Percentiles rank a stretch among this genome's conserved stretches.
Evolutionary conservation across 768 basidiomycete species (phyloP).

Genomic region (Suillus variegatus): DNA sequence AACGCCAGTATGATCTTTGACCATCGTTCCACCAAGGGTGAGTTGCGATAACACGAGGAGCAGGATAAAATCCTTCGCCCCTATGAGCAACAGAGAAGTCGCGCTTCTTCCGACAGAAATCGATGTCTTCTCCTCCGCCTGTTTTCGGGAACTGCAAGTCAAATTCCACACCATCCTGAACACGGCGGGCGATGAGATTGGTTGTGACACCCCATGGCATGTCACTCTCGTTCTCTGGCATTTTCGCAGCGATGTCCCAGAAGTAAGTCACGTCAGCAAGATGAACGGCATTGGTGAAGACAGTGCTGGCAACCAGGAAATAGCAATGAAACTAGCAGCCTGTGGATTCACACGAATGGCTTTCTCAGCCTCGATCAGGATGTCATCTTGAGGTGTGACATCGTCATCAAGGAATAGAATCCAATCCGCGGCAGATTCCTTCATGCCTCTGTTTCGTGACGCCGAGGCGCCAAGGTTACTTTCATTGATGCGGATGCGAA

Average conservation of each 20-base stretch:
- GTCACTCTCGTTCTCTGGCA: constrained; percentile 36
- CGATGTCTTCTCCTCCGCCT: constrained; percentile 65
- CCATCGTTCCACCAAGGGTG: constrained; percentile 63
- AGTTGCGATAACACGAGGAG: constrained; percentile 49
- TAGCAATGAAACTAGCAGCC: constrained; percentile 53
- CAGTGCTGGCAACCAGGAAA: constrained; percentile 48
- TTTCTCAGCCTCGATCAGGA: constrained; percentile 49
- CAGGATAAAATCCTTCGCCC: constrained; percentile 46
- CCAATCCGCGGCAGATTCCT: constrained; percentile 59
- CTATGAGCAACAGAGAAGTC: constrained; percentile 34
- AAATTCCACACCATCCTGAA: constrained; percentile 46
- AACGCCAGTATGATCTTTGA: constrained; percentile 46
- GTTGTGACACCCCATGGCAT: constrained; percentile 68
- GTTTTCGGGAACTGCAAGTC: constrained; percentile 57
- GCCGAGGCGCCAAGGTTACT: constrained; percentile 53
- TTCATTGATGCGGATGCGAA: constrained; percentile 54
- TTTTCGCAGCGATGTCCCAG: constrained; percentile 60
- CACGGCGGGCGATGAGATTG: constrained; percentile 52
- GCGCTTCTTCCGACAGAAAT: constrained; percentile 54
- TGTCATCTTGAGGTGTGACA: constrained; percentile 40
- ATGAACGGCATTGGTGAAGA: constrained; percentile 57
- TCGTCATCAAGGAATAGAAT: constrained; percentile 65
- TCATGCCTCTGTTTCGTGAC: constrained; percentile 55
- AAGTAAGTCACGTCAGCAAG: constrained; percentile 60
- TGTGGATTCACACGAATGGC: constrained; percentile 45